Evolutionary conservation across 192 early-diverging fungal species (phyloP).

Genomic region (Coemansia furcata): DNA sequence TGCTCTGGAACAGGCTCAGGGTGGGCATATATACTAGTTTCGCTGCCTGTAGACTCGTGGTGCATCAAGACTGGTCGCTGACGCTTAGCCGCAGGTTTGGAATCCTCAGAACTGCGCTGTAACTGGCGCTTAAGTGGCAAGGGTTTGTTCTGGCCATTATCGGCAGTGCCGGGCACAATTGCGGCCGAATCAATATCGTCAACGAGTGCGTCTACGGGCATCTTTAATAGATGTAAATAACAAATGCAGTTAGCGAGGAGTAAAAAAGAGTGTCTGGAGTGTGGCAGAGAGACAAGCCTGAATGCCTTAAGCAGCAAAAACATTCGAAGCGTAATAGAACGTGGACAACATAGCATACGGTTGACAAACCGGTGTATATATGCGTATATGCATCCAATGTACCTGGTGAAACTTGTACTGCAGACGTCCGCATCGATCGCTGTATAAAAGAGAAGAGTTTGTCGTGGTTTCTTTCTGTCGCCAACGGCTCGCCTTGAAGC

Average conservation of each 20-base stretch:
- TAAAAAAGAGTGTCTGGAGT: neutral
- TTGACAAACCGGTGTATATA: neutral
- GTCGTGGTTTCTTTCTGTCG: conserved; percentile 12
- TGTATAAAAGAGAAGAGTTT: conserved; percentile 28
- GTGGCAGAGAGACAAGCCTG: neutral
- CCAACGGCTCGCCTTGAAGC: neutral
- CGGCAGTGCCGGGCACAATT: neutral
- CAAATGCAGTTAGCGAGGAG: neutral
- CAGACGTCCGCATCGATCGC: neutral
- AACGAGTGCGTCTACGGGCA: neutral
- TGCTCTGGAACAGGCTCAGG: neutral
- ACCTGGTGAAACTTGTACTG: neutral
- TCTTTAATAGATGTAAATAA: neutral
- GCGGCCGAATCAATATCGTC: neutral
- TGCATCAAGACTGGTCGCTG: conserved; percentile 1
- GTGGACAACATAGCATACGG: neutral
- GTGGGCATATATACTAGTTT: neutral
- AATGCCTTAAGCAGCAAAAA: neutral
- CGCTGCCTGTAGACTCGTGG: neutral
- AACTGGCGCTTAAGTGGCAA: neutral
- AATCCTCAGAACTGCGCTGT: neutral
- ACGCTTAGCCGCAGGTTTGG: neutral
- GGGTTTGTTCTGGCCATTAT: neutral
- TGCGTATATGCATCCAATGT: neutral
- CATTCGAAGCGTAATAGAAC: neutral